Conservation (phyloP, 2,329 filamentous ascomycete species). For the Fusarium torreyae region DNA sequence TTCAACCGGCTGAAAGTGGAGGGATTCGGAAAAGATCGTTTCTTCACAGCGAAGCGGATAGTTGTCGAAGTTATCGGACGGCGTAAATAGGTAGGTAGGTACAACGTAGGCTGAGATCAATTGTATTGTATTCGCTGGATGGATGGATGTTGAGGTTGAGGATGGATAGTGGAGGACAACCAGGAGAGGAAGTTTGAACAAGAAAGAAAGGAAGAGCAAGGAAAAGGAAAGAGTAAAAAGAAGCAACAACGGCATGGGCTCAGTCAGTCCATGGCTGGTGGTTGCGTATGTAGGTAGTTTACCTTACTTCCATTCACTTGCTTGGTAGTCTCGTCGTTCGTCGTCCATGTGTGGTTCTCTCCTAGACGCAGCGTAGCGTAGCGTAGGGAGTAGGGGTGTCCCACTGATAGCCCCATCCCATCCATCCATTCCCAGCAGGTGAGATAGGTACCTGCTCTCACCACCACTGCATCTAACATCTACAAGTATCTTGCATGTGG, state of each 20-base stretch:
- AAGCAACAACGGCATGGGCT: slow-evolving; percentile 42
- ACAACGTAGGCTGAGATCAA: slow-evolving; percentile 19
- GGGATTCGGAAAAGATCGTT: slow-evolving; percentile 25
- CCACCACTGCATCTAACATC: neutral
- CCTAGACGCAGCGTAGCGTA: slow-evolving; percentile 29
- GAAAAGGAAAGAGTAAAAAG: slow-evolving; percentile 37
- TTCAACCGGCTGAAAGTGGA: slow-evolving; percentile 30
- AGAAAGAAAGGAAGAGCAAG: slow-evolving; percentile 27
- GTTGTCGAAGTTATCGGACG: slow-evolving; percentile 20
- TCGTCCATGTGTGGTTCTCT: slow-evolving; percentile 41
- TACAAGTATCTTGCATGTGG: slow-evolving; percentile 28
- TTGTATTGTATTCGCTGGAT: slow-evolving; percentile 29
- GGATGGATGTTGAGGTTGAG: slow-evolving; percentile 20
- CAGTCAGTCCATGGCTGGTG: slow-evolving; percentile 52
- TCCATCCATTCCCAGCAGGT: slow-evolving; percentile 4
- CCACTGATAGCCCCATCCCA: slow-evolving; percentile 34
- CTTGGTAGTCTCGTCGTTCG: slow-evolving; percentile 43
- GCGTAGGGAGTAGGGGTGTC: slow-evolving; percentile 30
- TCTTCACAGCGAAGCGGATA: slow-evolving; percentile 3
- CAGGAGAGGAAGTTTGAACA: slow-evolving; percentile 26
- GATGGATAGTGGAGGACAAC: slow-evolving; percentile 11
- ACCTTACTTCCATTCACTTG: slow-evolving; percentile 39
- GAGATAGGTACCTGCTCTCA: slow-evolving; percentile 12
- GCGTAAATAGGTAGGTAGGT: slow-evolving; percentile 9
- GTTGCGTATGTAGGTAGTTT: slow-evolving; percentile 47